Evolutionary conservation across 371 early-diverging fungal species (phyloP), one percentile per base, ranked within the genome.

Genomic region (Haplosporangium sp.): DNA sequence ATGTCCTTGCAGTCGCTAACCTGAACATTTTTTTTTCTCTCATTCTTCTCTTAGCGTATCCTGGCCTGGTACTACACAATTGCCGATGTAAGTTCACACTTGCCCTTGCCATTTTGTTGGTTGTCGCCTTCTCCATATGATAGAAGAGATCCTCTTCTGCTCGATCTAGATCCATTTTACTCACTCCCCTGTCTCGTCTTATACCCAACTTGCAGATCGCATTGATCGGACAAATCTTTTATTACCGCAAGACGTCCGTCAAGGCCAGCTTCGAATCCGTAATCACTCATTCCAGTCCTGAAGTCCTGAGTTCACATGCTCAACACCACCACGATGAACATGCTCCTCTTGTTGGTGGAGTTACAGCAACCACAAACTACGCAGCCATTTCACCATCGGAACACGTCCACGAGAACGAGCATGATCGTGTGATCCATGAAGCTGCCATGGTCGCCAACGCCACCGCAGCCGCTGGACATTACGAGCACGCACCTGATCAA

Each of bases 221-320:
- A 0, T 62, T 88, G 53, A 86, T 88, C 37, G 83, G 80, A 73
- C 89, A 88, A 62, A 84, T 87, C 13, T 73, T 85, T 55, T 83
- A 87, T 56, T 89, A 89, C 64, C 83, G 87, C 47, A 70, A 59
- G 59, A 79, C 68, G 2, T 54, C 41, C n/a, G 64, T 72, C 54
- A 70, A 64, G 64, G 66, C 58, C 41, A 64, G 76, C 53, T 64
- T 69, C 50, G 68, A 80, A 43, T 64, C 81, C 6, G 83, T 72
- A 41, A 64, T 79, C 48, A 79, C 72, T 23, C 79, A 79, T 47
- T 59, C 72, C 36, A 71, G 36, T 43, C 62, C 69, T 13, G 73
- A 72, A 21, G 46, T 46, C 45, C 43, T 68, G 9, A 60, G 20
- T 50, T 9, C 48, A 16, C 56, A 55, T 14, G 36, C 55, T 21